A percentile compares a stretch with the other conserved stretches of the same genome.
phyloP scores from a whole-genome alignment of 257 asterid genomes.

The Capsicum baccatum region DNA sequence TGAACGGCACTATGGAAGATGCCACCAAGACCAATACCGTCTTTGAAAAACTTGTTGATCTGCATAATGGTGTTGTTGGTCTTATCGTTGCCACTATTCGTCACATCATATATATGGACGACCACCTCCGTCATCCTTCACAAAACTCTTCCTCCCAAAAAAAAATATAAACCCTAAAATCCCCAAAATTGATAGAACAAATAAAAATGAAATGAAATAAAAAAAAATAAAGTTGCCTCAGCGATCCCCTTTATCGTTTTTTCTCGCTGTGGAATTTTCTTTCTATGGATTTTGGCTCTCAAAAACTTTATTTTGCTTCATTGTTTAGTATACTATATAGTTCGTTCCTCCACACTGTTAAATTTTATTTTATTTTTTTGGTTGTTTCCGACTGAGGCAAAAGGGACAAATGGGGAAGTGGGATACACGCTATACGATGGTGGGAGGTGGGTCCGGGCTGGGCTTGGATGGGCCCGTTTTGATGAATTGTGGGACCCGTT shows the following conservation, averaged over 20 bases:
- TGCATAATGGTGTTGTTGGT: slow-evolving; percentile 91
- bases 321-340: background rate
- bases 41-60: slow-evolving; percentile 96
- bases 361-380: background rate
- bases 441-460: background rate
- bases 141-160: background rate
- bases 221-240: too few species aligned
- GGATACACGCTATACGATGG: slow-evolving; percentile 1
- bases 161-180: slow-evolving; percentile 40
- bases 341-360: background rate
- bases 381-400: slow-evolving; percentile 20
- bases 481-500: background rate
- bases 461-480: background rate
- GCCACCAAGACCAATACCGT: slow-evolving; percentile 98
- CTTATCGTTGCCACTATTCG: slow-evolving; percentile 87
- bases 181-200: background rate
- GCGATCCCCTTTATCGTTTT: too few species aligned
- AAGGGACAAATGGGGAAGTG: slow-evolving; percentile 14
- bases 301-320: background rate
- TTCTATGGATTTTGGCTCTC: slow-evolving; percentile 2
- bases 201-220: too few species aligned
- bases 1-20: slow-evolving; percentile 98
- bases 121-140: slow-evolving; percentile 66
- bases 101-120: slow-evolving; percentile 95
- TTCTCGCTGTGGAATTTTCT: background rate